Evolutionary conservation across 1,284 basidiomycete genomes (phyloP).

Genomic region (Ceratobasidium sp.): DNA sequence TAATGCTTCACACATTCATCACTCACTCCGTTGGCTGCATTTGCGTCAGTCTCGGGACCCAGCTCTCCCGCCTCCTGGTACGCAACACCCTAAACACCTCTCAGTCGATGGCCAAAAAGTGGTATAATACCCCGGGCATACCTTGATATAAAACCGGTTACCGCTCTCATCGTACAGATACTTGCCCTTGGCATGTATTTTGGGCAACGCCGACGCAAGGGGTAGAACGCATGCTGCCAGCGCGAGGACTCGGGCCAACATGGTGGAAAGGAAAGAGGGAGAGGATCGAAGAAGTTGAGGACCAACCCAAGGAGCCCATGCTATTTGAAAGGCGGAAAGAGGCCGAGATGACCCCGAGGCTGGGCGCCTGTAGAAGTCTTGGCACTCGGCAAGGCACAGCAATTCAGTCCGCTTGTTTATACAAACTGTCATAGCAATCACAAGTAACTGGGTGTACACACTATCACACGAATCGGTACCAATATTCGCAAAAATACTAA

Average conservation of each 20-base stretch:
- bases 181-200: conserved; percentile 71
- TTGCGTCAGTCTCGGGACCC: conserved; percentile 57
- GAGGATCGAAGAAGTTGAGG: not conserved
- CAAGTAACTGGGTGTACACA: conserved; percentile 24
- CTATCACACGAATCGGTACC: conserved; percentile 39
- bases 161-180: conserved; percentile 82
- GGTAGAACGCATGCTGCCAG: conserved; percentile 31
- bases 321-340: conserved; percentile 22
- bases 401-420: not conserved
- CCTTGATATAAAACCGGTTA: conserved; percentile 86
- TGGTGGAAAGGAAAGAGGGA: conserved; percentile 10
- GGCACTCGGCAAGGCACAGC: conserved; percentile 13
- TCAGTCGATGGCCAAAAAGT: not conserved
- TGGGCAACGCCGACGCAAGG: conserved; percentile 59
- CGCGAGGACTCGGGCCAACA: conserved; percentile 28
- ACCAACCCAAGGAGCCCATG: not conserved
- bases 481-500: conserved; percentile 38
- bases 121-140: conserved; percentile 47
- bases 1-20: not conserved
- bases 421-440: conserved; percentile 32
- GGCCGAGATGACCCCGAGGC: not conserved
- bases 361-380: conserved; percentile 23
- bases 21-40: conserved; percentile 76
- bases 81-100: conserved; percentile 69
- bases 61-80: conserved; percentile 85